Evolutionary conservation across 306 rosid genomes (phyloP), one percentile per base, ranked within the genome.

Genomic region (Vicia villosa): DNA sequence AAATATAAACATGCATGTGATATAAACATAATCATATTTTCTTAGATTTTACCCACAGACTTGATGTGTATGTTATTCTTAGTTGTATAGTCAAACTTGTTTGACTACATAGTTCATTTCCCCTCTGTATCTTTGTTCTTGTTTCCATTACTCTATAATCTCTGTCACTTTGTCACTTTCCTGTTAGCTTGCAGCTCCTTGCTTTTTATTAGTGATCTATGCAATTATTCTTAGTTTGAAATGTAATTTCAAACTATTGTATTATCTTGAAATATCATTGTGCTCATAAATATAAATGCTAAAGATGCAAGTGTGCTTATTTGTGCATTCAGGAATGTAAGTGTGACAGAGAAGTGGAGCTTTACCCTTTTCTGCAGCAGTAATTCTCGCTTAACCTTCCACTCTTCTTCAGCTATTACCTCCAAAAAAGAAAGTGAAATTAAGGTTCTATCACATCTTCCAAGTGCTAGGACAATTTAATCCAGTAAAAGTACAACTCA

Each of bases 331-430:
- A 46, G 32, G 72, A 65, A 63, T 66, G 51, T 59, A 42, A 38
- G 50, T 8, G 54, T 42, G 61, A 65, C 12, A 55, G 37, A 57
- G 43, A 66, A 54, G 30, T 40, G 72, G 70, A 54, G 46, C 34
- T 19, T 5, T 75, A 87, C 98, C 94, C 85, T 91, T 68, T 94
- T 94, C 79, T 88, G 81, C 66, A 80, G 79, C 79, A 91, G 85
- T 63, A 20, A 0, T 63, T 80, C 97, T 74, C 99, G 76, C 85
- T 94, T 94, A 74, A 78, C 54, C 83, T 91, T 94, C 99, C 99
- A 94, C 0, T 94, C 99, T 83, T 94, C 96, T 83, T 94, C 99
- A 77, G 97, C 99, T 94, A 81, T 78, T 12, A 78, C 66, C 86
- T 61, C 91, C 78, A 79, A 80, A 45, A 79, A 49, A n/a, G 63